A percentile compares a stretch with the other conserved stretches of the same genome.
phyloP scores from a whole-genome alignment of 768 basidiomycete species.

The Suillus occidentalis region DNA sequence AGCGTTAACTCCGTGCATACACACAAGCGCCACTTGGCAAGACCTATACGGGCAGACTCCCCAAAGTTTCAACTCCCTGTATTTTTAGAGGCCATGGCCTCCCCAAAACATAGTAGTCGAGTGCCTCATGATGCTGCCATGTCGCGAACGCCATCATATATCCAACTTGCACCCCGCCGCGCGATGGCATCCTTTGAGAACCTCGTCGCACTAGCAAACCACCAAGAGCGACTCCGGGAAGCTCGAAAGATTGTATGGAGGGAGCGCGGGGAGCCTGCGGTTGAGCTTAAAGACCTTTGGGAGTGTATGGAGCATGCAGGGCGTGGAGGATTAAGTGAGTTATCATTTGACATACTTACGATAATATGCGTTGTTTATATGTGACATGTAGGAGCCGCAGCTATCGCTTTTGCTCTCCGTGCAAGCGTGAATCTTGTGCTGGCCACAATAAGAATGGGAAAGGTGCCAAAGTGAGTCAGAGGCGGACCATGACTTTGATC shows the following conservation, averaged over 20 bases:
- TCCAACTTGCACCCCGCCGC: slow-evolving; percentile 51
- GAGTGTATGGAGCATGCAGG: slow-evolving; percentile 73
- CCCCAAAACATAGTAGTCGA: background rate
- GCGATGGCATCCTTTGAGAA: slow-evolving; percentile 82
- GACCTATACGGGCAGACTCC: background rate
- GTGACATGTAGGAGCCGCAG: slow-evolving; percentile 62
- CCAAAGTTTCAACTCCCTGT: background rate
- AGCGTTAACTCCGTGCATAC: background rate
- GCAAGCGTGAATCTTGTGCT: slow-evolving; percentile 82
- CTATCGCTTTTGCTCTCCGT: slow-evolving; percentile 78
- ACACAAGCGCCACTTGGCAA: background rate
- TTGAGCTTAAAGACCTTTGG: slow-evolving; percentile 59
- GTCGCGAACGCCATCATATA: slow-evolving; percentile 36
- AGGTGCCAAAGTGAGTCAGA: slow-evolving; percentile 54
- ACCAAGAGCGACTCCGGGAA: slow-evolving; percentile 70
- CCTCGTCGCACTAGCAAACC: slow-evolving; percentile 80
- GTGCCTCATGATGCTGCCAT: background rate
- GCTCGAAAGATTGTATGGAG: slow-evolving; percentile 84
- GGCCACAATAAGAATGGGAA: slow-evolving; percentile 69
- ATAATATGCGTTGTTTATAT: background rate
- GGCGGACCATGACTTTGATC: background rate
- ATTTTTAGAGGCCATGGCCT: slow-evolving; percentile 2
- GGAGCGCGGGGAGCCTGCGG: slow-evolving; percentile 74
- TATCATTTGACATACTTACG: background rate
- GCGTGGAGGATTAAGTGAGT: slow-evolving; percentile 71